Evolutionary conservation across 2,329 filamentous ascomycete species (phyloP), one percentile per base, ranked within the genome.

Genomic region (Ophiocordyceps polyrhachis-furcata): DNA sequence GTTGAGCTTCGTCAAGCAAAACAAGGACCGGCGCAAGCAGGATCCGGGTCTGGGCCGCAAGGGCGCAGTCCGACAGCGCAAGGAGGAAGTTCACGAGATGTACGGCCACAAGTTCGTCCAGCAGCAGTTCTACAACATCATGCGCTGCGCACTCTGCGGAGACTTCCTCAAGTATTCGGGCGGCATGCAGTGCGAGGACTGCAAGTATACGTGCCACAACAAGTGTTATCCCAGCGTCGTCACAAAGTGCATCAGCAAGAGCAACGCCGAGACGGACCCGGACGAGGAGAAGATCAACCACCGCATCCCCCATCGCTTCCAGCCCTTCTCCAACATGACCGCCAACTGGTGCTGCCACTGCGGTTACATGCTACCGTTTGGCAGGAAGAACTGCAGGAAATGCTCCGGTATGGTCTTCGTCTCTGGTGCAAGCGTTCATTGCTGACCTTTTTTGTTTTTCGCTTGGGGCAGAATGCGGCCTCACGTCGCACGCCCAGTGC

Each of bases 251-350:
- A 98, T 98, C 63, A 96, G 89, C 67, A 96, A 98, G 63, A 95
- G 89, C 50, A 98, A 98, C 59, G 89, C 91, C 50, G 91, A 98
- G 62, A 93, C 86, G 6, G 91, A 98, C 61, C 89, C 91, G 20
- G 91, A 98, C 63, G 91, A 98, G 64, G 91, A 95, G 65, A 98
- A 96, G 71, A 93, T 98, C 75, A 98, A 98, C 61, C 91, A 98
- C 61, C 84, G 91, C 51, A 98, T 98, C 58, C 91, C 91, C 9
- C 91, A 98, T 73, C 81, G 91, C 45, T 98, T 96, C 70, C 80
- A 89, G 56, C 79, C 83, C n/a, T 98, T 93, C 61, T 87, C 87
- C 51, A 98, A 98, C 57, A 84, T 98, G 65, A 91, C 88, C 15
- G 91, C 91, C 53, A 98, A 96, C 60, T 98, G 91, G 91, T 98